phyloP scores from a whole-genome alignment of 2,329 filamentous ascomycete species.

The Oidium heveae region DNA sequence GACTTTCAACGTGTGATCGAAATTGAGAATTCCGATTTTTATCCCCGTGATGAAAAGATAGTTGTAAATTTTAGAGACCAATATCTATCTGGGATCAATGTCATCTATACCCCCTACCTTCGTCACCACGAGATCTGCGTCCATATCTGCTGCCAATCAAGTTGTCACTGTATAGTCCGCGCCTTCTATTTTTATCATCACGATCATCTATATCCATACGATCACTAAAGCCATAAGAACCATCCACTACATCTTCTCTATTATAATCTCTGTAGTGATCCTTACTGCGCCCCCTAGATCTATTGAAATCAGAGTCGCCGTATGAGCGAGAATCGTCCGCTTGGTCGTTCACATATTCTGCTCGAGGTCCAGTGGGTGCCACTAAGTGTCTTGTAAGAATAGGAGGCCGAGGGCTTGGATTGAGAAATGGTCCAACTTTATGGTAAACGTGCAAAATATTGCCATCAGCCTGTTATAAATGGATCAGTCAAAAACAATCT shows the following conservation, averaged over 20 bases:
- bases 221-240: slow-evolving; percentile 15
- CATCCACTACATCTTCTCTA: slow-evolving; percentile 13
- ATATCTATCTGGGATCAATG: slow-evolving; percentile 1
- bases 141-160: slow-evolving; percentile 6
- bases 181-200: slow-evolving; percentile 5
- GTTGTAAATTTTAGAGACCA: too few species aligned
- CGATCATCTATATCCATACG: slow-evolving; percentile 13
- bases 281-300: slow-evolving; percentile 6
- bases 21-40: too few species aligned
- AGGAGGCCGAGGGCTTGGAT: not conserved
- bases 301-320: slow-evolving; percentile 8
- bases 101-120: slow-evolving; percentile 1
- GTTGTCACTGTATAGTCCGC: slow-evolving; percentile 13
- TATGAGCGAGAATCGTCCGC: slow-evolving; percentile 6
- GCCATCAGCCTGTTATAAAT: slow-evolving; percentile 36
- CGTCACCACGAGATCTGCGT: slow-evolving; percentile 5
- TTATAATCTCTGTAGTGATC: slow-evolving; percentile 7
- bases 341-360: slow-evolving; percentile 5
- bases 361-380: slow-evolving; percentile 12
- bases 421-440: slow-evolving; percentile 22
- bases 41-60: too few species aligned
- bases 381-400: slow-evolving; percentile 2
- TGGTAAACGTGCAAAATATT: slow-evolving; percentile 47
- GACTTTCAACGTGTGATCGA: too few species aligned
- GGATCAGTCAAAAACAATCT: not conserved